These are phyloP conservation scores for Gentiana straminea DNA, from an alignment of 257 asterid species.

Conservation along the genomic window DNA sequence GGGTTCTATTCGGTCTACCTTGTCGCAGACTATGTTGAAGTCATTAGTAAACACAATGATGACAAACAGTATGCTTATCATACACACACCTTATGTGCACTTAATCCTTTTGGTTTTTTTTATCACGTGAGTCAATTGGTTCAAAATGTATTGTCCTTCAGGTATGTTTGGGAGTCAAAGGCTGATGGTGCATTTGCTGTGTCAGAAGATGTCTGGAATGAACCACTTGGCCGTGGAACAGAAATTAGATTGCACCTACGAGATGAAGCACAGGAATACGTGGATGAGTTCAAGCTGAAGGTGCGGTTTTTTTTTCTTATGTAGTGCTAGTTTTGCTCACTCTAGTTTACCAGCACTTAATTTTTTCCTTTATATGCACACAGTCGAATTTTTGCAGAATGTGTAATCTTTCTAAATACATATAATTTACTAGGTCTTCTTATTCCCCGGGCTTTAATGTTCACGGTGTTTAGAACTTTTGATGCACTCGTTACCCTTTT, in stretches of 20 bases:
- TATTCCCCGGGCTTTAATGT: no score
- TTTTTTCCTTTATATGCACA: no score
- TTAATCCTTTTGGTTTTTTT: neutral
- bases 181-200: conserved; percentile 95
- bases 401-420: no score
- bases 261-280: conserved; percentile 87
- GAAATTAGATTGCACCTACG: conserved; percentile 85
- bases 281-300: conserved; percentile 75
- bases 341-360: no score
- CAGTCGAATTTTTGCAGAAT: no score
- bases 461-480: no score
- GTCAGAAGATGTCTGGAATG: conserved; percentile 80
- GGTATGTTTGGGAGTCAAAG: conserved; percentile 92
- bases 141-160: conserved; percentile 21
- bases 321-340: no score
- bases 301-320: conserved; percentile 18
- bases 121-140: neutral
- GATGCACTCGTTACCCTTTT: no score
- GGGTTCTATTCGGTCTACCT: conserved; percentile 95
- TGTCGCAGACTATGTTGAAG: conserved; percentile 91
- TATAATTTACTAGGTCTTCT: no score
- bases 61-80: conserved; percentile 65
- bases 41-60: conserved; percentile 83
- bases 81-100: neutral
- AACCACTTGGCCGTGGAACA: conserved; percentile 94